Conservation (phyloP, 208 protist species). For the Naegleria fowleri region DNA sequence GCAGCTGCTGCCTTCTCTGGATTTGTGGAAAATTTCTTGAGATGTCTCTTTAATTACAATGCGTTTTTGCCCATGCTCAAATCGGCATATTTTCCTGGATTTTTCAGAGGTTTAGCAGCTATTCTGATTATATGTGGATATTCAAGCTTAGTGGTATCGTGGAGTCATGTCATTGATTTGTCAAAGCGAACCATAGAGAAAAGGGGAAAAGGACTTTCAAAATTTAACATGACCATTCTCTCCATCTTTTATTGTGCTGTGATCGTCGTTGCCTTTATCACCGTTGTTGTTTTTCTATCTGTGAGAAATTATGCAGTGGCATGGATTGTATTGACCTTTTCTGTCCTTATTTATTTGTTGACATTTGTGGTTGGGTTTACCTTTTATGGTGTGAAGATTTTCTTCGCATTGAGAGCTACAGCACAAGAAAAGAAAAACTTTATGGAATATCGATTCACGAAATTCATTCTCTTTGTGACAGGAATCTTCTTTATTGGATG, state of each 20-base stretch:
- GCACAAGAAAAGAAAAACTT: not conserved
- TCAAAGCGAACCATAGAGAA: not conserved
- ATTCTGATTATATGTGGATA: not conserved
- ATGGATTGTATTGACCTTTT: not conserved
- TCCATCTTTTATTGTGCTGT: not conserved
- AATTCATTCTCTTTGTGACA: not conserved
- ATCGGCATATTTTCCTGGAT: not conserved
- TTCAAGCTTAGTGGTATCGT: not conserved
- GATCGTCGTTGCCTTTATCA: not conserved
- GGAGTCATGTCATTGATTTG: not conserved
- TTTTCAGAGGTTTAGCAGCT: not conserved
- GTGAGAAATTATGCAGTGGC: not conserved
- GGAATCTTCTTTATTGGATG: not conserved
- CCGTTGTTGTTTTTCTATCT: not conserved
- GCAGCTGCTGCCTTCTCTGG: not conserved
- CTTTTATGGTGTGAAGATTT: not conserved
- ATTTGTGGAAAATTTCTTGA: not conserved
- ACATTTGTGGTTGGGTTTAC: not conserved
- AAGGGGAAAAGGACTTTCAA: not conserved
- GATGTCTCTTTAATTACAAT: not conserved
- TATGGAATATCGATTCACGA: not conserved
- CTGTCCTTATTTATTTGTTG: not conserved
- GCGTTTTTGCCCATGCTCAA: not conserved
- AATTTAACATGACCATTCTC: not conserved
- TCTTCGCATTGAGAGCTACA: not conserved